A percentile compares a stretch with the other conserved stretches of the same genome.
Conservation (phyloP, 1,284 basidiomycete genomes). For the Fistulinella staudtii region DNA sequence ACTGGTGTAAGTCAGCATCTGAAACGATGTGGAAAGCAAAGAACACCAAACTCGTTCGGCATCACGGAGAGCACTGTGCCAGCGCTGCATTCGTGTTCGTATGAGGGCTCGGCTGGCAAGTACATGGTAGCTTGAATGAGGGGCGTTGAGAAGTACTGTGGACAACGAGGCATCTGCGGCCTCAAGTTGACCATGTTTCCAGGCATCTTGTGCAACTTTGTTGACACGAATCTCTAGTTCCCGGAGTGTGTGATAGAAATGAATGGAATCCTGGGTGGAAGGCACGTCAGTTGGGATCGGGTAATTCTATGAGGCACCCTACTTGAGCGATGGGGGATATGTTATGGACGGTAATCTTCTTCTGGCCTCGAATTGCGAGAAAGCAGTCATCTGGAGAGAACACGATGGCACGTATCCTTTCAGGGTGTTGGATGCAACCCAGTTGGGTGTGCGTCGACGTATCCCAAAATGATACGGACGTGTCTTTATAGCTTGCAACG, state of each 20-base stretch:
- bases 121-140: not conserved
- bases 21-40: not conserved
- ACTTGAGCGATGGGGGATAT: too few species aligned
- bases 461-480: not conserved
- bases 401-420: not conserved
- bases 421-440: not conserved
- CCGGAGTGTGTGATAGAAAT: too few species aligned
- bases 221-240: too few species aligned
- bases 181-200: too few species aligned
- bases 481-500: not conserved
- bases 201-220: not conserved
- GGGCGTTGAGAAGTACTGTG: not conserved
- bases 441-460: not conserved
- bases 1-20: not conserved
- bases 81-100: not conserved
- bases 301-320: too few species aligned
- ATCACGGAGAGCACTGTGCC: not conserved
- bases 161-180: not conserved
- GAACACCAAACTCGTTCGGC: not conserved
- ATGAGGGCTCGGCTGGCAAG: not conserved
- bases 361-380: slow-evolving; percentile 5
- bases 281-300: too few species aligned
- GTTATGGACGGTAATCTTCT: too few species aligned
- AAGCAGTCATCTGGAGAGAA: not conserved
- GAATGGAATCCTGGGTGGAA: too few species aligned